Base-by-base conservation (phyloP, 768 basidiomycete genomes). In the Leccinum pellstonianum region DNA sequence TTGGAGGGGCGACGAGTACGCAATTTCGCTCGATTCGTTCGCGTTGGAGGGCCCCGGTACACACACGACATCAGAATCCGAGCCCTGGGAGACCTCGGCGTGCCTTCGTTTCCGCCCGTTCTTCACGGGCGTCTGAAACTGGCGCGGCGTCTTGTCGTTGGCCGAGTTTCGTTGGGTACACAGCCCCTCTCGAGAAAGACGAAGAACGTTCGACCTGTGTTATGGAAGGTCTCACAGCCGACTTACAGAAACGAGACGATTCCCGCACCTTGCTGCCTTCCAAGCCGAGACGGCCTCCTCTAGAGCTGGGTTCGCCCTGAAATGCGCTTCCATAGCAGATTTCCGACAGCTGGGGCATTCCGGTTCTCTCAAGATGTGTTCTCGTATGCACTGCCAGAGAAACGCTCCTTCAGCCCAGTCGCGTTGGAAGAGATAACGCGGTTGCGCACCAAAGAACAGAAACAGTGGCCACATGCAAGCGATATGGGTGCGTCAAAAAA, bases 321-420 rank as follows among this genome's bases (percentile, higher is more conserved):
- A 76, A 49, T 87, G 83, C 3, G 79, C 80, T 68, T 92, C 90
- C 12, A 78, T 79, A 0, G 81, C 73, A 19, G 71, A 59, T 64
- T 85, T 84, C 19, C 88, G 80, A 72, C 92, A 94, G 17, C 75
- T 77, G 8, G 92, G 91, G 65, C 92, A 93, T 68, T 87, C 85
- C 25, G 83, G 80, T 67, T 87, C 86, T 33, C 70, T 77, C 6
- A 77, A 66, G 29, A 92, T 70, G 5, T 82, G 78, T 21, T 81
- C 75, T 52, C 91, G 79, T 55, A 93, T 84, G 69, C 92, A 94
- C 91, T 93, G 59, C 33, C 33, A 14, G 41, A 35, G 21, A 50
- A 38, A 52, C 29, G 53, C 35, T 38, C 55, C 43, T 33, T 63
- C 53, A 69, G 59, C 27, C 10, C 17, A 38, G 11, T 25, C 52